phyloP scores from a whole-genome alignment of 2,329 filamentous ascomycete species.

The Aspergillus phoenicis region DNA sequence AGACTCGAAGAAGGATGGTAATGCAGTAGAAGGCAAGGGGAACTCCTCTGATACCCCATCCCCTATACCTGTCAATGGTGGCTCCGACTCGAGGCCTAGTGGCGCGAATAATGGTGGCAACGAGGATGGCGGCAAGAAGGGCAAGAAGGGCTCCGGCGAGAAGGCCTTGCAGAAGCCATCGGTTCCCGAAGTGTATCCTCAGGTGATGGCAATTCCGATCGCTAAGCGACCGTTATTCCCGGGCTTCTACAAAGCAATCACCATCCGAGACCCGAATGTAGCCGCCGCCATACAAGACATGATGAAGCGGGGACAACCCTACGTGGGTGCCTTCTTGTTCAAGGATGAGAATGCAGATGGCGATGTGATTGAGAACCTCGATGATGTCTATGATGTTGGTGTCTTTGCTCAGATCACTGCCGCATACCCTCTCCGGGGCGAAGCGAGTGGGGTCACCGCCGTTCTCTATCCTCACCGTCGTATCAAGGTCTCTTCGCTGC shows the following conservation, averaged over 20 bases:
- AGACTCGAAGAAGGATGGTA: constrained; percentile 46
- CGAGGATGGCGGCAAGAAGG: constrained; percentile 69
- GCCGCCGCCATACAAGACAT: constrained; percentile 92
- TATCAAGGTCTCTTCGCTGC: constrained; percentile 83
- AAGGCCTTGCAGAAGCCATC: constrained; percentile 81
- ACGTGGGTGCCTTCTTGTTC: constrained; percentile 94
- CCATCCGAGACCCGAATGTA: constrained; percentile 89
- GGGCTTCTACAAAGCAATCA: constrained; percentile 98
- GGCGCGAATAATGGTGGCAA: constrained; percentile 56
- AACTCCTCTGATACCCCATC: constrained; percentile 53
- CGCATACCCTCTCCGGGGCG: constrained; percentile 81
- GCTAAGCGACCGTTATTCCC: constrained; percentile 91
- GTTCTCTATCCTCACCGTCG: constrained; percentile 95
- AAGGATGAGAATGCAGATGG: constrained; percentile 94
- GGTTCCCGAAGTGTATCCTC: constrained; percentile 93
- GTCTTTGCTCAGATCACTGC: constrained; percentile 98
- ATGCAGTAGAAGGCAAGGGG: constrained; percentile 47
- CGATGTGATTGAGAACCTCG: constrained; percentile 85
- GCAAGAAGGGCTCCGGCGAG: constrained; percentile 68
- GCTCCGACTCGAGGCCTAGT: constrained; percentile 53
- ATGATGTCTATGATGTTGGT: constrained; percentile 93
- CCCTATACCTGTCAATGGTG: constrained; percentile 42
- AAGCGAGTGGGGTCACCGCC: constrained; percentile 82
- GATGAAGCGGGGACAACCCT: constrained; percentile 94
- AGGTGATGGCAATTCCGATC: constrained; percentile 96